These are phyloP conservation scores for Apiotrichum veenhuisii DNA, from an alignment of 1,284 basidiomycete genomes.

Conservation along the genomic window DNA sequence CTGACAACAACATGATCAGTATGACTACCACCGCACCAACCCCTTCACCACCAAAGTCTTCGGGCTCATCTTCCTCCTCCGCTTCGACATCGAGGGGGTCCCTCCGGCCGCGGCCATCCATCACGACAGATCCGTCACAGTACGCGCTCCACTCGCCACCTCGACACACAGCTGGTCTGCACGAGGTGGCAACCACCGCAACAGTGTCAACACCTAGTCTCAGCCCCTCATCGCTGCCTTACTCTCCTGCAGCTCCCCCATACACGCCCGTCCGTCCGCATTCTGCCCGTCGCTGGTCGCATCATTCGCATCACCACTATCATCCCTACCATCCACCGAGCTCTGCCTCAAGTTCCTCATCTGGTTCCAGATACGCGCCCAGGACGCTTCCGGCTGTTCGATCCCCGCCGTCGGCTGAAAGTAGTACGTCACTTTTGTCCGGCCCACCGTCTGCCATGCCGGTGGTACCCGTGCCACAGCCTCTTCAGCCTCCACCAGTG, in stretches of 20 bases:
- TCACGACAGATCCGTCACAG: neutral
- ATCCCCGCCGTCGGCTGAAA: too few relatives aligned
- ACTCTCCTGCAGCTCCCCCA: neutral
- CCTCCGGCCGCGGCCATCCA: neutral
- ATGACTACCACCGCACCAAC: too few relatives aligned
- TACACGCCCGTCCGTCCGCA: neutral
- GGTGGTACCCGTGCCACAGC: too few relatives aligned
- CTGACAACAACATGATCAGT: too few relatives aligned
- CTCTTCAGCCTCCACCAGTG: neutral
- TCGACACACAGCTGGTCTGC: neutral
- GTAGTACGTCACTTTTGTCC: too few relatives aligned
- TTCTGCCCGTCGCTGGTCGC: neutral
- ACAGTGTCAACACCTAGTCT: neutral
- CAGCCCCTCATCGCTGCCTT: neutral
- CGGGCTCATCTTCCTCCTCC: neutral
- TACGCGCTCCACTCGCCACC: neutral
- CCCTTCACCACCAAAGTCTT: too few relatives aligned
- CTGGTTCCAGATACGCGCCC: neutral
- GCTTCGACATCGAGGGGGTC: neutral
- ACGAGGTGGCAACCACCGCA: neutral
- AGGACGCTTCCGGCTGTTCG: too few relatives aligned
- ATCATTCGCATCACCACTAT: neutral
- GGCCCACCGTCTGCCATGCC: too few relatives aligned
- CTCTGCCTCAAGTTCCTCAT: too few relatives aligned
- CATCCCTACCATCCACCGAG: neutral